Evolutionary conservation across 305 asterid genomes (phyloP), one percentile per base, ranked within the genome.

Genomic region (Euphrasia arctica): DNA sequence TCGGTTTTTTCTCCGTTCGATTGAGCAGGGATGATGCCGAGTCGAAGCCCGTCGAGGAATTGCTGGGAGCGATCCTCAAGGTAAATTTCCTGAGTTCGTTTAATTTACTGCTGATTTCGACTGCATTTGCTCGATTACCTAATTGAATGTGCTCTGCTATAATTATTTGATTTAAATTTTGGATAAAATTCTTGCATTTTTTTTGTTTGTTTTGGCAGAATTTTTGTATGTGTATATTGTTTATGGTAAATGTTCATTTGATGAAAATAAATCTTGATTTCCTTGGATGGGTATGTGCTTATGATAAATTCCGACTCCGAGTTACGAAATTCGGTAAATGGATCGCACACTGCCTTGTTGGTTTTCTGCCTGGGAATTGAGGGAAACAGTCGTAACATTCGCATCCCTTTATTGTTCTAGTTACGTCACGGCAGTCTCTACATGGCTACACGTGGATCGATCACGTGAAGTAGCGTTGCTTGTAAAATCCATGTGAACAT

Each of bases 11-110:
- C 43, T 56, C 5, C 2, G 18, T 25, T 63, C 62, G 5, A 29
- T 69, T 57, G 66, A 45, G n/a, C 74, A 77, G 85, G 32, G 54
- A 71, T 61, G 78, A 69, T 41, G 75, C 54, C 31, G 82, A 67
- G 14, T 63, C 75, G 51, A 69, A 71, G 42, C 15, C 75, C 41
- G 74, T 71, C 31, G 76, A 66, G 36, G 81, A 75, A 56, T 67
- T 73, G 77, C 73, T 73, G 32, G 75, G 73, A 43, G 28, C 50
- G 29, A 67, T 75, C 66, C 70, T 68, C 58, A 71, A 73, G 81
- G 84, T 74, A 63, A 22, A n/a, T 58, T 58, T 34, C 9, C 65
- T 41, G 27, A 31, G 56, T 61, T 58, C 2, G 10, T 34, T 59
- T 7, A 3, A 28, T 52, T 15, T 31, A 27, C 61, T 49, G 15